A percentile compares a stretch with the other conserved stretches of the same genome.
Evolutionary conservation across 2,329 filamentous ascomycete genomes (phyloP).

Genomic region (Mollisiaceae sp.): DNA sequence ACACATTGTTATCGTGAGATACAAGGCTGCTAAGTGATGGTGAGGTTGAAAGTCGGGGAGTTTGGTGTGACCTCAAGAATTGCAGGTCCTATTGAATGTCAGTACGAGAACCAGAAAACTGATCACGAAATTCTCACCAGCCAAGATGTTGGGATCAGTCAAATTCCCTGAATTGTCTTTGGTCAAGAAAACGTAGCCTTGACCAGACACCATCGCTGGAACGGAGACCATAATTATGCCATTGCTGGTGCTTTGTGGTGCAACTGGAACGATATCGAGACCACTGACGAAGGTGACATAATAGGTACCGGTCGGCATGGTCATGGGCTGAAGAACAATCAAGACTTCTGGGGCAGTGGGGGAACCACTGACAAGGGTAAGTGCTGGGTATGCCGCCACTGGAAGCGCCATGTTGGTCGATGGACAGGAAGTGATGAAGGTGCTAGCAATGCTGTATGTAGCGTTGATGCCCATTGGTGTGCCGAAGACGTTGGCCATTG

Average conservation of each 20-base stretch:
- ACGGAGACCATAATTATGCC: slow-evolving; percentile 40
- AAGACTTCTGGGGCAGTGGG: slow-evolving; percentile 33
- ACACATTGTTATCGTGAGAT: neutral
- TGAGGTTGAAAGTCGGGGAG: slow-evolving; percentile 37
- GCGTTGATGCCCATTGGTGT: slow-evolving; percentile 61
- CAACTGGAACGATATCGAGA: slow-evolving; percentile 43
- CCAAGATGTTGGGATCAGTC: slow-evolving; percentile 46
- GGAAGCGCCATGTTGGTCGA: slow-evolving; percentile 58
- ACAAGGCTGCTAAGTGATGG: slow-evolving; percentile 26
- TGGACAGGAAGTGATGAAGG: slow-evolving; percentile 65
- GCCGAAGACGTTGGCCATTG: slow-evolving; percentile 65
- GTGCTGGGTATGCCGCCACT: slow-evolving; percentile 62
- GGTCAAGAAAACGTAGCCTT: slow-evolving; percentile 49
- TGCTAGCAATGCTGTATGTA: slow-evolving; percentile 67
- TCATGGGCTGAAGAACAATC: slow-evolving; percentile 37
- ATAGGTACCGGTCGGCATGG: slow-evolving; percentile 33
- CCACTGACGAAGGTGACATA: slow-evolving; percentile 46
- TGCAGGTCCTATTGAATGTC: slow-evolving; percentile 40
- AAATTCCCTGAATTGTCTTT: slow-evolving; percentile 44
- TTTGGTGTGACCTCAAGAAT: slow-evolving; percentile 43
- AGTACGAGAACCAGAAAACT: neutral
- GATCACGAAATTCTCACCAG: slow-evolving; percentile 25
- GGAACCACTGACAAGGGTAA: slow-evolving; percentile 43
- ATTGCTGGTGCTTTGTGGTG: slow-evolving; percentile 42
- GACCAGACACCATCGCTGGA: slow-evolving; percentile 44